A percentile compares a stretch with the other conserved stretches of the same genome.
Evolutionary conservation across 441 rosid genomes (phyloP).

Genomic region (Dalechampia spathulata): DNA sequence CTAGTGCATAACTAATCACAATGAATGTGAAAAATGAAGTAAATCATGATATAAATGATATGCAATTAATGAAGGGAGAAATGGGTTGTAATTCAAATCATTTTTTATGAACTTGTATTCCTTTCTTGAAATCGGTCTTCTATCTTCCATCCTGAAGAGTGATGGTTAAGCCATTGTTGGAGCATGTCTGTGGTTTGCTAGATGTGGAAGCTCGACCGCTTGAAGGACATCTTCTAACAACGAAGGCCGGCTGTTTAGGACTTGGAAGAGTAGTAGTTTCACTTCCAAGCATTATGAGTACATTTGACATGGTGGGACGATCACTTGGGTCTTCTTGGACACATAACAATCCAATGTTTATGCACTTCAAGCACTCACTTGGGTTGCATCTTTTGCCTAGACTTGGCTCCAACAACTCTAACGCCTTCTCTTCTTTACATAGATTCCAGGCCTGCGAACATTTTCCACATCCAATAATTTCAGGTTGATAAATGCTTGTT

Average conservation of each 20-base stretch:
- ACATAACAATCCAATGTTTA: conserved; percentile 45
- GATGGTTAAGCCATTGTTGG: conserved; percentile 27
- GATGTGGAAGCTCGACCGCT: conserved; percentile 38
- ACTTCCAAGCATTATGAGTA: conserved; percentile 40
- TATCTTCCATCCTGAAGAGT: conserved; percentile 44
- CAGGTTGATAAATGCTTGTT: too few relatives aligned
- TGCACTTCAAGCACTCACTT: conserved; percentile 35
- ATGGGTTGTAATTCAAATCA: too few relatives aligned
- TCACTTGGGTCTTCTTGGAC: conserved; percentile 60
- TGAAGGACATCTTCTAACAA: conserved; percentile 28
- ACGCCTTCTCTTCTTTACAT: conserved; percentile 38
- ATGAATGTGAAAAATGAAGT: too few relatives aligned
- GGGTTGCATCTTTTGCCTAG: conserved; percentile 20
- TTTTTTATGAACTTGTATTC: too few relatives aligned
- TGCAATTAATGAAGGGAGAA: too few relatives aligned
- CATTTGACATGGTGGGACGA: conserved; percentile 51
- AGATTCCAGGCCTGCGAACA: conserved; percentile 47
- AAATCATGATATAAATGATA: too few relatives aligned
- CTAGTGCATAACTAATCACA: too few relatives aligned
- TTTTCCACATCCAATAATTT: too few relatives aligned
- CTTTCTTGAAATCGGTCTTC: too few relatives aligned
- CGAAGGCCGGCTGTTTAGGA: conserved; percentile 50
- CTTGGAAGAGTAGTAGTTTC: conserved; percentile 36
- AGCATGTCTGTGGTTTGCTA: conserved; percentile 29
- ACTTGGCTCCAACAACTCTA: conserved; percentile 32